Conservation (phyloP, 768 basidiomycete genomes). For the Candolleomyces efflorescens region DNA sequence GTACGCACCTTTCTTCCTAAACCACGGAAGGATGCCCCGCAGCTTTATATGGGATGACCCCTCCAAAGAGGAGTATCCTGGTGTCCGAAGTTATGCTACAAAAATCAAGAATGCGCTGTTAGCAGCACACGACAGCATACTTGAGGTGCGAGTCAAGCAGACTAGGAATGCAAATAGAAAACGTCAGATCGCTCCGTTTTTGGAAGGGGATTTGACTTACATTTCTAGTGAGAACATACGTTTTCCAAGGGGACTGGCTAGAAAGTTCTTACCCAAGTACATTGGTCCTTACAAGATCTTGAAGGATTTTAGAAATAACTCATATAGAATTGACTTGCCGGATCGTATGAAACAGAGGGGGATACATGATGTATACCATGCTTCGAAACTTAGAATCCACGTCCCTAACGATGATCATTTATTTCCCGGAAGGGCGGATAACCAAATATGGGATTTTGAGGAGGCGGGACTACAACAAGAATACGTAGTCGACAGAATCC, state of each 20-base stretch:
- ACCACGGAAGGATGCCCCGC: too few species aligned
- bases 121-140: too few species aligned
- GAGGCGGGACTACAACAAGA: conserved; percentile 24
- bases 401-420: conserved; percentile 21
- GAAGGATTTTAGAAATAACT: conserved; percentile 13
- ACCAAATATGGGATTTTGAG: conserved; percentile 34
- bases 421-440: conserved; percentile 27
- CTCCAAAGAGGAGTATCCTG: too few species aligned
- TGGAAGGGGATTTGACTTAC: conserved; percentile 25
- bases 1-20: too few species aligned
- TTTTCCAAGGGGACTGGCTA: conserved; percentile 23
- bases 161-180: conserved; percentile 17
- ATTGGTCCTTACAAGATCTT: conserved; percentile 34
- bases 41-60: too few species aligned
- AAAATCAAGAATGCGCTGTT: too few species aligned
- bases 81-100: too few species aligned
- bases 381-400: conserved; percentile 22
- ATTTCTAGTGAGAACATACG: conserved; percentile 32
- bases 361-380: conserved; percentile 29
- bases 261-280: conserved; percentile 32
- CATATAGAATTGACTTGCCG: conserved; percentile 25
- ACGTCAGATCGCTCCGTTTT: conserved; percentile 14
- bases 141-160: not conserved
- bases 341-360: not conserved
- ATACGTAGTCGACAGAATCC: conserved; percentile 33